phyloP scores from a whole-genome alignment of 148 eudicot species.

The Pouteria glomerata region DNA sequence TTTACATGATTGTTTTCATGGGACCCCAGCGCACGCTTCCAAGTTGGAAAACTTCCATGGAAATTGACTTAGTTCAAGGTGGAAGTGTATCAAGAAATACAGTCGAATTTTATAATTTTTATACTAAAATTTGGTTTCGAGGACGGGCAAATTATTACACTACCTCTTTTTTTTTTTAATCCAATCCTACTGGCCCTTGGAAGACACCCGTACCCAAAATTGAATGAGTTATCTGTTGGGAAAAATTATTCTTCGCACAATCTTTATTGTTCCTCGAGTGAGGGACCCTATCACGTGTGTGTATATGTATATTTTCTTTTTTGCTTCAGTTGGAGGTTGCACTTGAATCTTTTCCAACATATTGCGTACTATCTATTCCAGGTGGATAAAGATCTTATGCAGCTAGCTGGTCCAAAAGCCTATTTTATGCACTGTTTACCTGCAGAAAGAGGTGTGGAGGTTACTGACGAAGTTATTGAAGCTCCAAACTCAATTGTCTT shows the following conservation, averaged over 20 bases:
- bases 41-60: background rate
- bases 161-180: background rate
- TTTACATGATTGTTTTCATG: background rate
- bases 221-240: background rate
- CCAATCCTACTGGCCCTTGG: background rate
- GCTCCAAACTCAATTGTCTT: slow-evolving; percentile 92
- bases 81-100: background rate
- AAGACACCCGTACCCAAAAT: background rate
- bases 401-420: slow-evolving; percentile 85
- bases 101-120: background rate
- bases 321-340: background rate
- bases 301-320: no score
- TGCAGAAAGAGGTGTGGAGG: slow-evolving; percentile 93
- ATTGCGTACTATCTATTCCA: slow-evolving; percentile 18
- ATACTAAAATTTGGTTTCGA: background rate
- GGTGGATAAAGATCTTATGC: slow-evolving; percentile 92
- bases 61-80: background rate
- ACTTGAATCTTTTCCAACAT: background rate
- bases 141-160: background rate
- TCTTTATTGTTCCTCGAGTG: no score
- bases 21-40: background rate
- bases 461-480: slow-evolving; percentile 88
- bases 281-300: no score
- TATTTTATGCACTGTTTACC: slow-evolving; percentile 98
- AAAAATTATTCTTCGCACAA: no score